Percentiles rank a stretch among this genome's conserved stretches.
Evolutionary conservation across 305 asterid species (phyloP).

Genomic region (Solanum aculeatissimum): DNA sequence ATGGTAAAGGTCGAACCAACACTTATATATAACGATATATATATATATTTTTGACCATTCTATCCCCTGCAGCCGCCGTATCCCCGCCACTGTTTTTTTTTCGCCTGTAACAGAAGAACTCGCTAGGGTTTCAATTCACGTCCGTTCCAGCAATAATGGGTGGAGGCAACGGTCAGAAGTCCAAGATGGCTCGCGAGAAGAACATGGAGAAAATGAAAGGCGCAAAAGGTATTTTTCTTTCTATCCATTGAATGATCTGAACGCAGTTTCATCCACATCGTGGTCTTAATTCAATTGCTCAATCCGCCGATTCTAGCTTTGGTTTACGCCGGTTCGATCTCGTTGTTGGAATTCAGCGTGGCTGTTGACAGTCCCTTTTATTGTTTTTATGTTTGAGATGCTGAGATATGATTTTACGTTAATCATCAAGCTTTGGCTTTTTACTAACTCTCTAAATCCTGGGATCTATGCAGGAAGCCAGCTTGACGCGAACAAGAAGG

Average conservation of each 20-base stretch:
- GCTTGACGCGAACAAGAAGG: constrained; percentile 40
- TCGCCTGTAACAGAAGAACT: neutral
- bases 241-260: neutral
- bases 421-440: neutral
- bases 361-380: neutral
- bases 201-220: constrained; percentile 38
- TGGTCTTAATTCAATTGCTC: neutral
- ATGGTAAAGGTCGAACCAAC: too few relatives aligned
- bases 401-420: neutral
- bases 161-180: constrained; percentile 46
- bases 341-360: neutral
- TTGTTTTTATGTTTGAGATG: neutral
- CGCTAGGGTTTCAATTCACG: neutral
- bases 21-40: too few relatives aligned
- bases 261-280: neutral
- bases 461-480: constrained; percentile 33
- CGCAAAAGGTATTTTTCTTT: constrained; percentile 17
- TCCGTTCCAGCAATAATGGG: constrained; percentile 19
- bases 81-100: neutral
- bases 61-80: neutral
- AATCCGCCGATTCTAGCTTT: neutral
- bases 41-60: neutral
- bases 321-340: neutral
- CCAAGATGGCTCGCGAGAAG: constrained; percentile 53
- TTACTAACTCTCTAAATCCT: neutral